These are phyloP conservation scores for Exsudoporus floridanus DNA, from an alignment of 1,284 basidiomycete species.

Conservation along the genomic window DNA sequence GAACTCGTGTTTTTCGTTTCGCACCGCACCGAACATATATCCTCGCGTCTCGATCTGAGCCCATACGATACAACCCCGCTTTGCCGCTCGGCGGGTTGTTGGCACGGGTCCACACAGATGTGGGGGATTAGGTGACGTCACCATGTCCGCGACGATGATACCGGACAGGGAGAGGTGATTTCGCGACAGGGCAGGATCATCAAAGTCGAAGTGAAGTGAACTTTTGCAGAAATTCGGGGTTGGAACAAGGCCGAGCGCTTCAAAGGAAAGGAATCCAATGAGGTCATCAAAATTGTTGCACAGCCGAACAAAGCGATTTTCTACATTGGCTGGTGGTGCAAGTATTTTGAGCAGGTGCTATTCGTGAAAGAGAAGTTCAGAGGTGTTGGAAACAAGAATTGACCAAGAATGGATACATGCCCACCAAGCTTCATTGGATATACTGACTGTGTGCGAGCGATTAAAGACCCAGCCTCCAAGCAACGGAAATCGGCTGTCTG, in stretches of 20 bases:
- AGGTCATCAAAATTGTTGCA: constrained; percentile 36
- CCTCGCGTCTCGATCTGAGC: constrained; percentile 18
- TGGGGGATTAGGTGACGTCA: neutral
- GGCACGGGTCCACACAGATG: constrained; percentile 8
- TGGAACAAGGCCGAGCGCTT: constrained; percentile 21
- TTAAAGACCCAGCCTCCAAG: constrained; percentile 37
- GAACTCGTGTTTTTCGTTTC: constrained; percentile 23
- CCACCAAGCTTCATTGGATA: constrained; percentile 36
- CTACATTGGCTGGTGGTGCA: constrained; percentile 19
- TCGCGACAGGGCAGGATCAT: constrained; percentile 11
- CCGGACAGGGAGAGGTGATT: constrained; percentile 32
- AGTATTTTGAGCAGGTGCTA: constrained; percentile 4
- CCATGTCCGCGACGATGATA: constrained; percentile 27
- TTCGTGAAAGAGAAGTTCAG: neutral
- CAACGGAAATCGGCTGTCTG: constrained; percentile 17
- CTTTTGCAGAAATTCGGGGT: constrained; percentile 16
- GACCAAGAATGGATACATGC: constrained; percentile 19
- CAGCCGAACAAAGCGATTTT: constrained; percentile 35
- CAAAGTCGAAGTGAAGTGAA: neutral
- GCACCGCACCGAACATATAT: constrained; percentile 37
- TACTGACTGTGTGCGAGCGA: constrained; percentile 15
- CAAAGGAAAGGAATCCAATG: constrained; percentile 31
- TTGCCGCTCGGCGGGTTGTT: constrained; percentile 14
- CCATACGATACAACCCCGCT: constrained; percentile 21
- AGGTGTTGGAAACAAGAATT: neutral